phyloP scores from a whole-genome alignment of 768 basidiomycete species.

The Lentinus tigrinus region DNA sequence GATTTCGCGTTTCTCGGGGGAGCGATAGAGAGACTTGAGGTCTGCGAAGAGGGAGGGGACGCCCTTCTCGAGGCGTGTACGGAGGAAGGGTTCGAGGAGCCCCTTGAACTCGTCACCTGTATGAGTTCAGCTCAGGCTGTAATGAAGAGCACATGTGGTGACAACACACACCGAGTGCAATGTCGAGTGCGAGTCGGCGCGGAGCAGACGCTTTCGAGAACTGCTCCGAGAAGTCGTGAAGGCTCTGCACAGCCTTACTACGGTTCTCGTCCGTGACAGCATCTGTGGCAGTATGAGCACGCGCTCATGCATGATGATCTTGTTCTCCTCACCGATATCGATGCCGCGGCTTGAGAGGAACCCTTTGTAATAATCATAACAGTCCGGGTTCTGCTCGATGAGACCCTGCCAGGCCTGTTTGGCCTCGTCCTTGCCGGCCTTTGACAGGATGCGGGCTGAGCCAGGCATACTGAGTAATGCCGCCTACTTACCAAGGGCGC shows the following conservation, averaged over 20 bases:
- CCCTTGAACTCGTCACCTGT: conserved; percentile 67
- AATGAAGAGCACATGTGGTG: too few species aligned
- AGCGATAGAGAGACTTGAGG: conserved; percentile 78
- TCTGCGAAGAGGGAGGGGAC: conserved; percentile 93
- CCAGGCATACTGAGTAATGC: conserved; percentile 9
- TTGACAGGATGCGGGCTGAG: conserved; percentile 76
- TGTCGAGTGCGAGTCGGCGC: conserved; percentile 66
- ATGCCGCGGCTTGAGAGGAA: conserved; percentile 67
- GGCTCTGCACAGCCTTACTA: conserved; percentile 50
- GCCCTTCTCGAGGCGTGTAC: conserved; percentile 72
- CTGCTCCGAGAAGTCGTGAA: conserved; percentile 59
- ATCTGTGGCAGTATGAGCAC: conserved; percentile 25
- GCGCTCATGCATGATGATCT: not conserved
- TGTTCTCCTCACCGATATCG: conserved; percentile 51
- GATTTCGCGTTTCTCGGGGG: conserved; percentile 58
- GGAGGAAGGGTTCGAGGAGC: conserved; percentile 66
- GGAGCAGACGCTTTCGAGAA: conserved; percentile 72
- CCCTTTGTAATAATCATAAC: conserved; percentile 74
- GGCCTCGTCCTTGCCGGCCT: conserved; percentile 65
- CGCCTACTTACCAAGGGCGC: not conserved
- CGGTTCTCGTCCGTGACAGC: conserved; percentile 49
- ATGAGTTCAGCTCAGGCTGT: not conserved
- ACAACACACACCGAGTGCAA: conserved; percentile 48
- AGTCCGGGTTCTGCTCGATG: conserved; percentile 85
- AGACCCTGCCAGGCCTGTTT: conserved; percentile 78